Evolutionary conservation across 352 stramenopile species (phyloP).

Genomic region (Phytophthora ramorum): DNA sequence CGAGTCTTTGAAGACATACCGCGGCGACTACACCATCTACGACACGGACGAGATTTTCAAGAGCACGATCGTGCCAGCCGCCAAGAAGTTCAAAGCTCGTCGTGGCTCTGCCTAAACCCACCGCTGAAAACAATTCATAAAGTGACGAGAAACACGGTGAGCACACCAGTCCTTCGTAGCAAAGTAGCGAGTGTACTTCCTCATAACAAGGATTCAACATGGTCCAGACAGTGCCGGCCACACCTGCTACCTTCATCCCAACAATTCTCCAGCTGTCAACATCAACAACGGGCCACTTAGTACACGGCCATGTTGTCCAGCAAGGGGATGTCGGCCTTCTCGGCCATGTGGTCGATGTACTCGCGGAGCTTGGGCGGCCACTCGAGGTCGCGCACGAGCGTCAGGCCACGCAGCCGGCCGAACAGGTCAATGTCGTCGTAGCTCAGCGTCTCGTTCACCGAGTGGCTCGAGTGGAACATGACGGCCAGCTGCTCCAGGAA

Average conservation of each 20-base stretch:
- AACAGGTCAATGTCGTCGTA: slow-evolving; percentile 76
- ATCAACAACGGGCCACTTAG: slow-evolving; percentile 18
- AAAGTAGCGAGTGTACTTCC: neutral
- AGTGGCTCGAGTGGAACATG: slow-evolving; percentile 51
- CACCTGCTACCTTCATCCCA: neutral
- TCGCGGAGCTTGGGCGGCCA: slow-evolving; percentile 62
- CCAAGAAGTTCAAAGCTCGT: slow-evolving; percentile 26
- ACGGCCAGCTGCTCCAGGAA: slow-evolving; percentile 42
- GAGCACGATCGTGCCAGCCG: slow-evolving; percentile 26
- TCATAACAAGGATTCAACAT: neutral
- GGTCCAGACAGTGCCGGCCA: neutral
- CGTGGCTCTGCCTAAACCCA: neutral
- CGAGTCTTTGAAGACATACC: slow-evolving; percentile 23
- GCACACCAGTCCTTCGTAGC: neutral
- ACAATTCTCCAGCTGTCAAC: neutral
- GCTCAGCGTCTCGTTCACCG: slow-evolving; percentile 59
- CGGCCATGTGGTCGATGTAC: slow-evolving; percentile 61
- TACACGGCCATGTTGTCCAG: slow-evolving; percentile 59
- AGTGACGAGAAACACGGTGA: neutral
- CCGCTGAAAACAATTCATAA: neutral
- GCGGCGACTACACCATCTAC: slow-evolving; percentile 29
- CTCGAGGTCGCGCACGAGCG: slow-evolving; percentile 60
- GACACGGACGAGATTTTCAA: slow-evolving; percentile 36
- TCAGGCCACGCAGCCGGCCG: slow-evolving; percentile 54
- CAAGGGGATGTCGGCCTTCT: slow-evolving; percentile 56